Percentiles rank a stretch among this genome's conserved stretches.
Evolutionary conservation across 305 asterid genomes (phyloP).

Genomic region (Fraxinus albicans): DNA sequence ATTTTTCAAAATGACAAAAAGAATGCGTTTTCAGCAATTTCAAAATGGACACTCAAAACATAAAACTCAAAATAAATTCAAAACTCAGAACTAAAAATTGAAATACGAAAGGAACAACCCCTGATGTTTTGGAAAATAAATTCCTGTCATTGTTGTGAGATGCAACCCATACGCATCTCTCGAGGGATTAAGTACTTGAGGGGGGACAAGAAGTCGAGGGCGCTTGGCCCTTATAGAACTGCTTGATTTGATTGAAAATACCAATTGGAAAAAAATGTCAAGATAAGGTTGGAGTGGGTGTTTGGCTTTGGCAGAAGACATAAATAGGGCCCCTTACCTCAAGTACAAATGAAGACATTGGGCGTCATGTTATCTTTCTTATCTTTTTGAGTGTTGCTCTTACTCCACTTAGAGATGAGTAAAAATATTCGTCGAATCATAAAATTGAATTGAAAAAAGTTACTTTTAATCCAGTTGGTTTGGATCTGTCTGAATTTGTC

Average conservation of each 20-base stretch:
- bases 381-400: not conserved
- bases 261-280: not conserved
- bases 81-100: too few relatives aligned
- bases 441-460: too few relatives aligned
- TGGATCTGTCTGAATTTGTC: not conserved
- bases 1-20: too few relatives aligned
- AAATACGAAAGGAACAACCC: too few relatives aligned
- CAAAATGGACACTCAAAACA: too few relatives aligned
- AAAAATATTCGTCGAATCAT: not conserved
- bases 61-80: too few relatives aligned
- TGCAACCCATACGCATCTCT: not conserved
- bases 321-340: constrained; percentile 3
- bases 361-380: not conserved
- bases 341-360: not conserved
- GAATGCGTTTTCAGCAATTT: too few relatives aligned
- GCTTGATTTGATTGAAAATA: constrained; percentile 22
- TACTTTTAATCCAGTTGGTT: not conserved
- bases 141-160: too few relatives aligned
- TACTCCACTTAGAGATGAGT: not conserved
- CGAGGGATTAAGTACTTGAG: constrained; percentile 2
- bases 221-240: not conserved
- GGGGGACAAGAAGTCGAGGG: constrained; percentile 4
- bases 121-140: too few relatives aligned
- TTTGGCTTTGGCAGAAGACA: not conserved
- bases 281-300: constrained; percentile 11